Evolutionary conservation across 2,329 filamentous ascomycete species (phyloP), one percentile per base, ranked within the genome.

Genomic region (Colletotrichum destructivum): DNA sequence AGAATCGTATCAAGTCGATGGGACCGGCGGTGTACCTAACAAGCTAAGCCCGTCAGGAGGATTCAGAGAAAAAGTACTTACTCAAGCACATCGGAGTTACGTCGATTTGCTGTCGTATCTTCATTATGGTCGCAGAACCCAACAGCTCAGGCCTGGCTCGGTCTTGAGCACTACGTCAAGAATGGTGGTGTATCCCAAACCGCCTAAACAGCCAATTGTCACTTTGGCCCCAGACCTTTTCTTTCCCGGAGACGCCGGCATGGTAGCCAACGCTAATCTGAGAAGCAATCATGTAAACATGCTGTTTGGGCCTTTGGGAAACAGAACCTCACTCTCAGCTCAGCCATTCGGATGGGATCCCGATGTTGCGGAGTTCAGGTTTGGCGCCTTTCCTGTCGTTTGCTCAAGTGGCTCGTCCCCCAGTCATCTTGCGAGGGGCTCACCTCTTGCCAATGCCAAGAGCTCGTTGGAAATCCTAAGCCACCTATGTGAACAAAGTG

Each of bases 401-500:
- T 52, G 61, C 49, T 56, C 54, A 9, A 15, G 38, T 9, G 31
- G 52, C 52, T 40, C 57, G 31, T 51, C 59, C 16, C 55, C 68
- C 18, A 40, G 13, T 15, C 63, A 63, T 15, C 16, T 62, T 35
- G 31, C 46, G 35, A 49, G 52, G 23, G 55, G 26, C 47, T 73
- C 70, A 3, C 73, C 73, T 18, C 56, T 67, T 2, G 54, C 54
- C 5, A 70, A 87, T 74, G 94, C 94, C 11, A 88, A 86, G 57
- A 85, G 88, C 8, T 93, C 93, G 2, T 82, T 97, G 23, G 89
- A 93, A 47, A 89, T 94, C 77, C 85, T 98, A 23, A 91, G 90
- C 18, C 89, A 87, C 74, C 83, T 97, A 8, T 97, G 94, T 78
- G 90, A 93, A 76, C 92, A 96, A 79, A 94, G 92, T 77, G 88